Conservation (phyloP, 306 rosid genomes). For the Rosa chinensis region DNA sequence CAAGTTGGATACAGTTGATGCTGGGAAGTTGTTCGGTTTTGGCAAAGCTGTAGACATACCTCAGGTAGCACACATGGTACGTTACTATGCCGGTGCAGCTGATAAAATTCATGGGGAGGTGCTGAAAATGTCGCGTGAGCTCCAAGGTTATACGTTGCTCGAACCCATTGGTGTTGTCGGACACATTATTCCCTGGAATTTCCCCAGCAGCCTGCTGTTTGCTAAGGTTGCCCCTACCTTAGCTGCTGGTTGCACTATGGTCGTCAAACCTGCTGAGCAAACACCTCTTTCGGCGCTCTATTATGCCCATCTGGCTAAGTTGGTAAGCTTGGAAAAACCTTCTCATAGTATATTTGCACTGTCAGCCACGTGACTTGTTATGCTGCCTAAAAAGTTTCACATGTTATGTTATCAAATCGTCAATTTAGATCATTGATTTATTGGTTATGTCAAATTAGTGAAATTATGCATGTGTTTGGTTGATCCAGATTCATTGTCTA, state of each 20-base stretch:
- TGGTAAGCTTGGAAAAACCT: constrained; percentile 32
- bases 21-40: constrained; percentile 44
- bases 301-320: constrained; percentile 73
- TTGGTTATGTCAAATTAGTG: not conserved
- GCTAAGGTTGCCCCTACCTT: constrained; percentile 66
- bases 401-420: not conserved
- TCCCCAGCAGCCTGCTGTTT: constrained; percentile 54
- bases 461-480: not conserved
- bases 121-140: constrained; percentile 43
- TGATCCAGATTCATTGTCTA: not conserved
- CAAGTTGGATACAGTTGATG: constrained; percentile 67
- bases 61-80: constrained; percentile 29
- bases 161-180: constrained; percentile 90
- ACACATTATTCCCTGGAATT: constrained; percentile 91
- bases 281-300: constrained; percentile 83
- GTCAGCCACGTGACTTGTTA: not conserved
- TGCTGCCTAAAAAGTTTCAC: not conserved
- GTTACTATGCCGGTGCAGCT: constrained; percentile 90
- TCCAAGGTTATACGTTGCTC: constrained; percentile 65
- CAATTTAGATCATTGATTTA: not conserved
- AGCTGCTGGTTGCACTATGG: constrained; percentile 89
- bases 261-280: constrained; percentile 88
- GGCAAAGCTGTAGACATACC: constrained; percentile 62
- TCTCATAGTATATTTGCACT: not conserved
- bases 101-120: constrained; percentile 84